Base-by-base conservation (phyloP, 1,139 yeast genomes). In the Magnusiomyces suaveolens region DNA sequence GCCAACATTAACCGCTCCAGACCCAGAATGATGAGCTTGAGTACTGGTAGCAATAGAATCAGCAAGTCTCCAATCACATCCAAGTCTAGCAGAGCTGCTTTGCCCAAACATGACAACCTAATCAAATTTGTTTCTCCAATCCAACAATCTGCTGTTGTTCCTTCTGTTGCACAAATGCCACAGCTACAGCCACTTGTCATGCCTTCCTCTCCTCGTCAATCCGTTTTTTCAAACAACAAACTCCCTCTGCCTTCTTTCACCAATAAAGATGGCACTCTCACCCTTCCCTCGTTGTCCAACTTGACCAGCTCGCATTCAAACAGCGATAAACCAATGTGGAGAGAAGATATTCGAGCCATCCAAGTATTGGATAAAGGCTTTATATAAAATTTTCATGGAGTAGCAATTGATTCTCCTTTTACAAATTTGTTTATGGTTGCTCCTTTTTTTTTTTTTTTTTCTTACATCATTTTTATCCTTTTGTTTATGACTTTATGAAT, bases 281-380 rank as follows among this genome's bases (percentile, higher is more conserved):
- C 36, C 12, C 48, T 46, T 46, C 48, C 48, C 14, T 46, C 48
- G n/a, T 20, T 46, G 16, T 26, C 18, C 36, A 14, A 24, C 4
- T 29, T 46, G 8, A 16, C 23, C 3, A 29, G 38, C 23, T 26
- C 33, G 2, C 38, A 26, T 29, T 14, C 48, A 2, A 26, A 8
- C 16, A 36, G 16, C 16, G 36, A 46, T 12, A 46, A 46, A 23
- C 16, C 36, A 64, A 52, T 59, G 20, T 67, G 67, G 64, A 63
- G 65, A 32, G 70, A 67, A 54, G 70, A 67, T 52, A 60, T 60
- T 24, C 57, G 70, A 8, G 69, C 69, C 25, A 64, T 67, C 43
- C 63, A 64, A 50, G 69, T 64, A 16, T 62, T 67, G 44, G 68
- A 67, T 53, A 56, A 60, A 49, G 60, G 64, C 29, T 62, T 65